phyloP scores from a whole-genome alignment of 768 basidiomycete genomes.

The Psilocybe cyanescens region DNA sequence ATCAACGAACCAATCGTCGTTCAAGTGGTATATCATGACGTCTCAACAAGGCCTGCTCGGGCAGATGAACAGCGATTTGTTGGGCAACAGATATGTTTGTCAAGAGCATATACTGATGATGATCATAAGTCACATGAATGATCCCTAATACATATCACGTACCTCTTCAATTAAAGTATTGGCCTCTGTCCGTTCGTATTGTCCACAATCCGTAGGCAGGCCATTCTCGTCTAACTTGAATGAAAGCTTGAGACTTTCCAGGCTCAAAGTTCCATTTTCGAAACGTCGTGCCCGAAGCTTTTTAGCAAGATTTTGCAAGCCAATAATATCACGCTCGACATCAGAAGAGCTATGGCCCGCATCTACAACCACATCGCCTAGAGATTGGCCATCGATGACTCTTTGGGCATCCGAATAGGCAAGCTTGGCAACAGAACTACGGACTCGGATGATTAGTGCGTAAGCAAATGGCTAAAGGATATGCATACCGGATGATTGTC shows the following conservation, averaged over 20 bases:
- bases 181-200: conserved; percentile 68
- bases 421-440: conserved; percentile 84
- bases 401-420: conserved; percentile 83
- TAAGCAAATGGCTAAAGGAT: not conserved
- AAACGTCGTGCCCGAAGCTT: conserved; percentile 75
- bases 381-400: conserved; percentile 73
- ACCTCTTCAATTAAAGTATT: conserved; percentile 91
- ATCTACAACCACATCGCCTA: conserved; percentile 55
- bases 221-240: conserved; percentile 85
- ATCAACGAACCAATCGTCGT: conserved; percentile 72
- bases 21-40: conserved; percentile 94
- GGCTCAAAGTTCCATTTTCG: conserved; percentile 78
- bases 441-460: not conserved
- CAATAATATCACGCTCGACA: conserved; percentile 77
- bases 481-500: conserved; percentile 82
- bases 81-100: conserved; percentile 91
- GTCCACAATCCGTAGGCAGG: conserved; percentile 77
- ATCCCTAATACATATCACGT: conserved; percentile 15
- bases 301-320: conserved; percentile 69
- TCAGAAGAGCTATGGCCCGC: conserved; percentile 62
- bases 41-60: conserved; percentile 96
- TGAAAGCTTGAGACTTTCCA: conserved; percentile 68
- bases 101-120: conserved; percentile 85
- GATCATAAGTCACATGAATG: not conserved
- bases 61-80: conserved; percentile 90